Base-by-base conservation (phyloP, 352 stramenopile genomes). In the Phytophthora fragariae region DNA sequence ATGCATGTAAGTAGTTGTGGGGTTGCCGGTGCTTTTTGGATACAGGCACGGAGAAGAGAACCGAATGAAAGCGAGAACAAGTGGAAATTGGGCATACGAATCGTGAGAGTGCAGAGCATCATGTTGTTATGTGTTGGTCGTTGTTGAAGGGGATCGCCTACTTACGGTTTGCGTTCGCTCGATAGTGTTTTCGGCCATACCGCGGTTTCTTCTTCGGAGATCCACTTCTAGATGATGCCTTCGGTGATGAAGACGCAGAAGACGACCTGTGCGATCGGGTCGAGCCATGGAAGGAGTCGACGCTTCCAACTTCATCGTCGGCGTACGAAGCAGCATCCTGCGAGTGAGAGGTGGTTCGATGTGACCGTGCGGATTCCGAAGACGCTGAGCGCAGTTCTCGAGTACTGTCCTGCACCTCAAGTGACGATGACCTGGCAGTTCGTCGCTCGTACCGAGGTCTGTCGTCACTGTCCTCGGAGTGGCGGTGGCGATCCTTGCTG, bases 131-230 rank as follows among this genome's bases (percentile, higher is more conserved):
- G 63, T 31, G 19, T 47, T 59, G 31, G 8, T 57, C 39, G 8
- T 72, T 68, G 46, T 50, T 50, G 33, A 37, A 54, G 29, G 8
- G 21, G 19, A 19, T 46, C n/a, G 15, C 19, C 46, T 92, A 91
- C 70, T 90, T 91, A 53, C 84, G 82, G 46, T 70, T 82, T 21
- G 75, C 88, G 55, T 92, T 86, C 9, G 87, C 85, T 44, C 86
- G 86, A 67, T 94, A 94, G 65, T 94, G 83, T 68, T 93, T 93
- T 21, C 87, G 76, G 1, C 87, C 89, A 57, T 95, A 95, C 33
- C 87, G 77, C 33, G 27, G 21, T 54, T 92, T 93, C 65, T 88
- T 88, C 24, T 76, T 73, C 3, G 78, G 64, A 33, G 68, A 86
- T n/a, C 57, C 71, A 66, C 62, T 62, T 72, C 67, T 77, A 5